Evolutionary conservation across 2,329 filamentous ascomycete genomes (phyloP).

Genomic region (Paecilomyces sp.): DNA sequence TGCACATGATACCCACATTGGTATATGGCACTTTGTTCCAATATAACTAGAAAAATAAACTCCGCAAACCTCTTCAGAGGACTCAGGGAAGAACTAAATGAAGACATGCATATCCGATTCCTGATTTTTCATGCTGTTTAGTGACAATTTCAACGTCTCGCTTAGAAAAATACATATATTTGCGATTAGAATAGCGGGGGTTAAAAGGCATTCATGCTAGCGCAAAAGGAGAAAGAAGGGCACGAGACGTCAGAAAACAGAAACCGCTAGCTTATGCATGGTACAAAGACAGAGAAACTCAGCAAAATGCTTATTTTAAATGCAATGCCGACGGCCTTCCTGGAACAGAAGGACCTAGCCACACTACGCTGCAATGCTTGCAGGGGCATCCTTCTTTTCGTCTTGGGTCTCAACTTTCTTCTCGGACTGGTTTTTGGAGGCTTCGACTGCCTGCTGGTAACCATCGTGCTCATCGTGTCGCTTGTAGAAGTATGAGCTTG

Average conservation of each 20-base stretch:
- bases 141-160: background rate
- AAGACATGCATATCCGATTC: too few species aligned
- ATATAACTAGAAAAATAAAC: too few species aligned
- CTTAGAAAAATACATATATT: background rate
- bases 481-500: constrained; percentile 63
- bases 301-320: background rate
- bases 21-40: too few species aligned
- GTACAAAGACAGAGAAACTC: background rate
- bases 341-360: background rate
- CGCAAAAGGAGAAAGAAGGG: background rate
- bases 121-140: background rate
- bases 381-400: background rate
- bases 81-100: too few species aligned
- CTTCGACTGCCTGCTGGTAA: constrained; percentile 50
- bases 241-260: background rate
- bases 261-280: background rate
- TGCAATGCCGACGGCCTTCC: background rate
- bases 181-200: background rate
- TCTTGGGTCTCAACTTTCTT: background rate
- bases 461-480: constrained; percentile 82
- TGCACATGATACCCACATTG: too few species aligned
- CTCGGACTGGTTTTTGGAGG: constrained; percentile 1
- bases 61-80: too few species aligned
- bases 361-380: background rate
- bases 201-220: background rate